Conservation (phyloP, 768 basidiomycete genomes). For the Amanita phalloides region DNA sequence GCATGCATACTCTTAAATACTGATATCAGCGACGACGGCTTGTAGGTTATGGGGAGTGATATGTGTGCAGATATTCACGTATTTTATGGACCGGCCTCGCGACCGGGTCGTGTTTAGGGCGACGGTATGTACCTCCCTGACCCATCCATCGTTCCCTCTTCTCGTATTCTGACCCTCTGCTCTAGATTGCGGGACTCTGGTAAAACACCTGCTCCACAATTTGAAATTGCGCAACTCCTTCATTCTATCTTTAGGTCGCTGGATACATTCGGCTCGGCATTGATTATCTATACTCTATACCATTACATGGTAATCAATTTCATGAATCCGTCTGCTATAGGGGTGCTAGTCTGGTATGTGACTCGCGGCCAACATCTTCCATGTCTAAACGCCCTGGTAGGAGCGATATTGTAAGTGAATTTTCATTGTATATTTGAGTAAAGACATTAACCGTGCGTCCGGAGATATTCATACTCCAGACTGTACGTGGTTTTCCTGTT, state of each 20-base stretch:
- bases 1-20: no score
- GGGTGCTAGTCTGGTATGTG: conserved; percentile 37
- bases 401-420: not conserved
- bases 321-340: conserved; percentile 33
- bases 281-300: conserved; percentile 47
- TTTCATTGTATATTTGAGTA: not conserved
- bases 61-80: conserved; percentile 41
- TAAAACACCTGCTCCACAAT: not conserved
- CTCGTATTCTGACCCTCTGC: not conserved
- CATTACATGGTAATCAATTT: conserved; percentile 48
- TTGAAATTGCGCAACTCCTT: not conserved
- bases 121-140: not conserved
- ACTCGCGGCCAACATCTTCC: not conserved
- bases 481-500: conserved; percentile 23
- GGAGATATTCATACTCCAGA: conserved; percentile 42
- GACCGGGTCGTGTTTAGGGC: conserved; percentile 15
- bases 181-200: not conserved
- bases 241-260: conserved; percentile 25
- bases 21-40: not conserved
- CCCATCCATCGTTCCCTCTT: no score
- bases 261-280: conserved; percentile 44
- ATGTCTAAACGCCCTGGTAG: not conserved
- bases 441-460: not conserved
- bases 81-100: conserved; percentile 27
- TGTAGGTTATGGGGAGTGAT: conserved; percentile 46